Evolutionary conservation across 768 basidiomycete genomes (phyloP).

Genomic region (Tephrocybe rancida): DNA sequence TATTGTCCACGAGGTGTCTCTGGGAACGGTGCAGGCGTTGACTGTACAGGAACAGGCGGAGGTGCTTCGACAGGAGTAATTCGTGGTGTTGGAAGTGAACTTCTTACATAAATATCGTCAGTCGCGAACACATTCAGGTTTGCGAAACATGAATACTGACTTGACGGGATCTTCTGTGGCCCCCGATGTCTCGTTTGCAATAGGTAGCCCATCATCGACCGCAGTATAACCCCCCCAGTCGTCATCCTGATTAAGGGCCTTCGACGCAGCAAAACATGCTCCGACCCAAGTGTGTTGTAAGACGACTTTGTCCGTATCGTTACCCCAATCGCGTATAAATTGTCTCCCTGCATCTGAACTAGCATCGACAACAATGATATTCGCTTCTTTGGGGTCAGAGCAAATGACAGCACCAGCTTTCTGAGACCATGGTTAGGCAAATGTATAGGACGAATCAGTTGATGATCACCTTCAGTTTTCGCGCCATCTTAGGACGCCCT

Average conservation of each 20-base stretch:
- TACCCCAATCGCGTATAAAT: slow-evolving; percentile 62
- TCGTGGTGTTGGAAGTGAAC: slow-evolving; percentile 63
- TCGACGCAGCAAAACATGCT: slow-evolving; percentile 43
- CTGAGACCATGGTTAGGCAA: slow-evolving; percentile 32
- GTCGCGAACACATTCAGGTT: neutral
- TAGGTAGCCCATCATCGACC: slow-evolving; percentile 39
- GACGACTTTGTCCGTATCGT: slow-evolving; percentile 52
- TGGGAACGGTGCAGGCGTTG: neutral
- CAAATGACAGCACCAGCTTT: slow-evolving; percentile 56
- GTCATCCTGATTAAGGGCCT: slow-evolving; percentile 47
- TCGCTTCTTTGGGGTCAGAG: slow-evolving; percentile 51
- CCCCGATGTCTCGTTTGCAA: slow-evolving; percentile 39
- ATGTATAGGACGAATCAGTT: neutral
- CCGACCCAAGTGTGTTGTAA: slow-evolving; percentile 57
- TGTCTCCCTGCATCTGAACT: slow-evolving; percentile 51
- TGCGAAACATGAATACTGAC: slow-evolving; percentile 35
- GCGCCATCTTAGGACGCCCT: slow-evolving; percentile 52
- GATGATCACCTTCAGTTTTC: slow-evolving; percentile 45
- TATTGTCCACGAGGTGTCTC: neutral
- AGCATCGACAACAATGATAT: slow-evolving; percentile 62
- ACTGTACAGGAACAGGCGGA: neutral
- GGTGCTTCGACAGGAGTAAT: slow-evolving; percentile 47
- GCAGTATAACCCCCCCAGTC: slow-evolving; percentile 54
- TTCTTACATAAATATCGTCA: slow-evolving; percentile 45
- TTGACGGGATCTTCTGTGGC: slow-evolving; percentile 39